Conservation (phyloP, 306 rosid genomes). For the Rosa rugosa region DNA sequence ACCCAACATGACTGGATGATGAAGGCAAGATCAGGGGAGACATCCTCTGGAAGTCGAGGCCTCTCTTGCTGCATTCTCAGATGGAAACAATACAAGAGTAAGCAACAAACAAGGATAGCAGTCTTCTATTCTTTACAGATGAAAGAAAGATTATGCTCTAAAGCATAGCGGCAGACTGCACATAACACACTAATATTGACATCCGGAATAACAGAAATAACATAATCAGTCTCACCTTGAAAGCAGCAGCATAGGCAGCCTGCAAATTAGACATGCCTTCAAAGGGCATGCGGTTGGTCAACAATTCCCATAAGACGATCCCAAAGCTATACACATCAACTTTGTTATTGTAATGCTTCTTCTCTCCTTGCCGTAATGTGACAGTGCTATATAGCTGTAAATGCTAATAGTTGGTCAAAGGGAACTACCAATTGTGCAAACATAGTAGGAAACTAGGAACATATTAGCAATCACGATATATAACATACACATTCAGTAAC, state of each 20-base stretch:
- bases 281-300: constrained; percentile 98
- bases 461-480: constrained; percentile 6
- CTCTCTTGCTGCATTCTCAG: constrained; percentile 86
- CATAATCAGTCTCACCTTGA: constrained; percentile 58
- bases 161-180: constrained; percentile 2
- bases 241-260: constrained; percentile 99
- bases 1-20: constrained; percentile 95
- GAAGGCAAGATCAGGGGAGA: constrained; percentile 73
- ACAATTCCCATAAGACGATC: constrained; percentile 90
- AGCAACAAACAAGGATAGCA: not conserved
- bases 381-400: constrained; percentile 94
- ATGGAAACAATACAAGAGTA: constrained; percentile 22
- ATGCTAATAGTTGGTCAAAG: constrained; percentile 12
- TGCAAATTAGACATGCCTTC: constrained; percentile 99
- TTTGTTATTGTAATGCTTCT: constrained; percentile 96
- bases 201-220: constrained; percentile 9
- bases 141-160: not conserved
- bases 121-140: not conserved
- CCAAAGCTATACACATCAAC: constrained; percentile 99
- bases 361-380: constrained; percentile 95
- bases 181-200: constrained; percentile 3
- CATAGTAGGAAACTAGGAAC: not conserved
- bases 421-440: not conserved
- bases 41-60: constrained; percentile 72
- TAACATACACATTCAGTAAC: not conserved